These are phyloP conservation scores for Xerophyta viscosa DNA, from an alignment of 106 monocot species.

Conservation along the genomic window DNA sequence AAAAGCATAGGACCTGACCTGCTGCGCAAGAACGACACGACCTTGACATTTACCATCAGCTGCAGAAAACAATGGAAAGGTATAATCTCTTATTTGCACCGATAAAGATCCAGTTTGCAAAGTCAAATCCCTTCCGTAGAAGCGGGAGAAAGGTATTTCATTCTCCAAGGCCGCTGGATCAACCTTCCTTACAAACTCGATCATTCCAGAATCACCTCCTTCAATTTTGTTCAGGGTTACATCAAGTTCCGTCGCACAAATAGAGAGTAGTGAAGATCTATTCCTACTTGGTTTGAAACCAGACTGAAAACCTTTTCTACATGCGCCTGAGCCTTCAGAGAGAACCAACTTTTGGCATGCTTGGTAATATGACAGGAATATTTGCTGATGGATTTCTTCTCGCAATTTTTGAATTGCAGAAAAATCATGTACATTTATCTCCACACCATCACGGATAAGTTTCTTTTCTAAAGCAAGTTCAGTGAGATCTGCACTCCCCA, in stretches of 20 bases:
- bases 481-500: constrained; percentile 16
- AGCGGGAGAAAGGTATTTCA: constrained; percentile 82
- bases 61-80: constrained; percentile 73
- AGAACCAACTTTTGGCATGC: constrained; percentile 60
- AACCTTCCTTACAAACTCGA: constrained; percentile 70
- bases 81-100: constrained; percentile 65
- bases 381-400: constrained; percentile 72
- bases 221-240: constrained; percentile 69
- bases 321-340: constrained; percentile 89
- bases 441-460: constrained; percentile 30
- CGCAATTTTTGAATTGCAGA: constrained; percentile 30
- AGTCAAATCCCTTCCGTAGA: constrained; percentile 78
- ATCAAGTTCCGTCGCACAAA: constrained; percentile 69
- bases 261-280: constrained; percentile 71
- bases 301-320: constrained; percentile 65
- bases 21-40: constrained; percentile 85
- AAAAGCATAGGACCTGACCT: constrained; percentile 37
- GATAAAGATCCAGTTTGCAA: constrained; percentile 54
- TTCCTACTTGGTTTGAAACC: constrained; percentile 72
- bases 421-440: constrained; percentile 33
- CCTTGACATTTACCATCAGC: constrained; percentile 86
- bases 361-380: constrained; percentile 70
- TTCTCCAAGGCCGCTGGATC: constrained; percentile 58
- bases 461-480: constrained; percentile 34
- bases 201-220: constrained; percentile 79